Evolutionary conservation across 148 eudicot species (phyloP), one percentile per base, ranked within the genome.

Genomic region (Camellia lanceoleosa): DNA sequence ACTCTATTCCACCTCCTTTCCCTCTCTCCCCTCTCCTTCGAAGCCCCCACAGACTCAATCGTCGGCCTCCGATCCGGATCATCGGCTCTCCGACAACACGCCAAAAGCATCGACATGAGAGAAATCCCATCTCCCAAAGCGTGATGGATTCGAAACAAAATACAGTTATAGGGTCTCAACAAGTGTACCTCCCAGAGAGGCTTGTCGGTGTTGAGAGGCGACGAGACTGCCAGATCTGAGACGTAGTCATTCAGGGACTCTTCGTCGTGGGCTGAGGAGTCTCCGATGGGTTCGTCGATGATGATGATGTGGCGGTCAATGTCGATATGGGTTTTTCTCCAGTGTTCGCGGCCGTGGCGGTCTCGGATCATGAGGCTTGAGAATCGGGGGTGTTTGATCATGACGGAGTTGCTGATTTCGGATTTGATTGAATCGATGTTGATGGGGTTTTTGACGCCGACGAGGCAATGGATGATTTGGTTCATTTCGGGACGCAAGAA

Each of bases 181-280:
- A 94, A 51, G 74, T 94, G 98, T 0, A 92, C 61, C 58, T 94
- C 98, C 98, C 98, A 94, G 4, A 94, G 79, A 3, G 98, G 98
- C 79, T 94, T 94, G 55, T 87, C 86, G 9, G 73, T 46, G 76
- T 78, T 69, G 43, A 94, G 80, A 5, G 92, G 98, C 6, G 87
- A 76, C 3, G 94, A 89, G 7, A 89, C 89, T 0, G 98, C 74
- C 8, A 94, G 76, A 43, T 88, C 94, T 9, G 88, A 92, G 4
- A 88, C 43, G 84, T 82, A 92, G 0, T 78, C 92, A 70, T 90
- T 90, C 10, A 91, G 78, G 4, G 82, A 82, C 9, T 79, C 79
- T 15, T 90, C 93, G 69, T 52, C 64, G 49, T 23, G 9, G 4
- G 44, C 16, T 1, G 60, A 7, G 81, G n/a, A 75, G 8, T 52